phyloP scores from a whole-genome alignment of 371 early-diverging fungal genomes.

The Actinomucor elegans region DNA sequence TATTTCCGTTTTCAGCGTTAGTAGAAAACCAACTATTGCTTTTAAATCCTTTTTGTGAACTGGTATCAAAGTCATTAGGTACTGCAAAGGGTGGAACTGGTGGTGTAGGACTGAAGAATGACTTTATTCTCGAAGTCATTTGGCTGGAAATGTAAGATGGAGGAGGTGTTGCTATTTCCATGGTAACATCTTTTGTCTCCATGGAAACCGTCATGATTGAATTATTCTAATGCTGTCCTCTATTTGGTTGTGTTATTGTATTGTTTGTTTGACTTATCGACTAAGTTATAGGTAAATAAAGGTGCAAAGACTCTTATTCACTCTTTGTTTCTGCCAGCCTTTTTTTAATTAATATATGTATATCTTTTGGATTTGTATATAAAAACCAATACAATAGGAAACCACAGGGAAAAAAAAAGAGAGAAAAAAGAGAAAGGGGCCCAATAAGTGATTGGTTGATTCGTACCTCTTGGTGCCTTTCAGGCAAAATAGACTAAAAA shows the following conservation, averaged over 20 bases:
- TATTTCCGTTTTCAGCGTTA: conserved; percentile 7
- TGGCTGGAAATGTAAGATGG: conserved; percentile 38
- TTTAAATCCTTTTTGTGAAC: conserved; percentile 32
- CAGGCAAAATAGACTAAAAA: not conserved
- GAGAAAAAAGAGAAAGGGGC: not conserved
- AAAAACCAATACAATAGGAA: no score
- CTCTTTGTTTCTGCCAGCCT: not conserved
- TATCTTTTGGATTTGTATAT: no score
- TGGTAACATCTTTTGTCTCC: conserved; percentile 24
- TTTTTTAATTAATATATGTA: not conserved
- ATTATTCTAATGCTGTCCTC: no score
- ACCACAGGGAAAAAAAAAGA: not conserved
- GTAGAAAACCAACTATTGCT: conserved; percentile 49
- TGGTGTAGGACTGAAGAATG: conserved; percentile 29
- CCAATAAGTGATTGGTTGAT: not conserved
- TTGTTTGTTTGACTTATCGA: conserved; percentile 4
- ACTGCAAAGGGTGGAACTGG: conserved; percentile 24
- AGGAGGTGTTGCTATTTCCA: conserved; percentile 38
- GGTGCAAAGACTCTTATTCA: no score
- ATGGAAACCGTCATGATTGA: conserved; percentile 2
- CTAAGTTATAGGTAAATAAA: no score
- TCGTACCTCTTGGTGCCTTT: not conserved
- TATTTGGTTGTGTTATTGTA: no score
- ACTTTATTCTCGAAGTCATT: conserved; percentile 38
- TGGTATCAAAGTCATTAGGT: conserved; percentile 34